Evolutionary conservation across 352 stramenopile species (phyloP).

Genomic region (Thraustochytrium striatum): DNA sequence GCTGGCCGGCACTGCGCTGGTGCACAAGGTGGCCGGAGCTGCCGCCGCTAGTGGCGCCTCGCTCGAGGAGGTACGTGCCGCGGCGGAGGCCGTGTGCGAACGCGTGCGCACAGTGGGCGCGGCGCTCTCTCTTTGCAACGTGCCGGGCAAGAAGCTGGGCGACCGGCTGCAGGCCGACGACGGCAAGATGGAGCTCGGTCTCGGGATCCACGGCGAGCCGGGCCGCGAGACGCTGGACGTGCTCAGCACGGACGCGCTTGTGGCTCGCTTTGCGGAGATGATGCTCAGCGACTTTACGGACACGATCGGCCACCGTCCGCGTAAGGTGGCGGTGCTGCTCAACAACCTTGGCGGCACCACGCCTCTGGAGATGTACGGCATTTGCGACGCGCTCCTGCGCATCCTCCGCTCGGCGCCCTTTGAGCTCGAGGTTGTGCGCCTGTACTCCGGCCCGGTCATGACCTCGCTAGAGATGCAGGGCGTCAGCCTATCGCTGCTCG

Average conservation of each 20-base stretch:
- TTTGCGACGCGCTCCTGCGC: constrained; percentile 73
- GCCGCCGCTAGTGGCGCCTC: constrained; percentile 64
- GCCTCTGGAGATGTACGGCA: constrained; percentile 90
- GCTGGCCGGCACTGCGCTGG: constrained; percentile 89
- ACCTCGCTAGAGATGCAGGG: constrained; percentile 94
- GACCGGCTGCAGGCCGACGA: constrained; percentile 3
- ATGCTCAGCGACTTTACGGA: constrained; percentile 36
- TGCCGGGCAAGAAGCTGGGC: constrained; percentile 67
- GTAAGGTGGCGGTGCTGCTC: constrained; percentile 74
- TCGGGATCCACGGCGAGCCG: constrained; percentile 92
- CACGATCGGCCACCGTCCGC: background rate
- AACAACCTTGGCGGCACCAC: constrained; percentile 92
- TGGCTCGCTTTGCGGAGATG: constrained; percentile 52
- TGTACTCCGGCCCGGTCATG: constrained; percentile 91
- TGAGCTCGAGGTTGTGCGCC: constrained; percentile 69
- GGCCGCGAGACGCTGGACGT: constrained; percentile 63
- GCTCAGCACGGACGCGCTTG: constrained; percentile 60
- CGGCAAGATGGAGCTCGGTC: constrained; percentile 78
- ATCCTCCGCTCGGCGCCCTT: constrained; percentile 59
- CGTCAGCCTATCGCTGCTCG: constrained; percentile 77
- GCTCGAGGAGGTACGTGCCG: constrained; percentile 63
- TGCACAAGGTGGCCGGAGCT: constrained; percentile 90
- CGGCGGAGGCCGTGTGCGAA: constrained; percentile 63
- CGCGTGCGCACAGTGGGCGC: constrained; percentile 88
- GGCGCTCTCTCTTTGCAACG: constrained; percentile 84